Evolutionary conservation across 352 stramenopile genomes (phyloP).

Genomic region (Phytophthora melonis): DNA sequence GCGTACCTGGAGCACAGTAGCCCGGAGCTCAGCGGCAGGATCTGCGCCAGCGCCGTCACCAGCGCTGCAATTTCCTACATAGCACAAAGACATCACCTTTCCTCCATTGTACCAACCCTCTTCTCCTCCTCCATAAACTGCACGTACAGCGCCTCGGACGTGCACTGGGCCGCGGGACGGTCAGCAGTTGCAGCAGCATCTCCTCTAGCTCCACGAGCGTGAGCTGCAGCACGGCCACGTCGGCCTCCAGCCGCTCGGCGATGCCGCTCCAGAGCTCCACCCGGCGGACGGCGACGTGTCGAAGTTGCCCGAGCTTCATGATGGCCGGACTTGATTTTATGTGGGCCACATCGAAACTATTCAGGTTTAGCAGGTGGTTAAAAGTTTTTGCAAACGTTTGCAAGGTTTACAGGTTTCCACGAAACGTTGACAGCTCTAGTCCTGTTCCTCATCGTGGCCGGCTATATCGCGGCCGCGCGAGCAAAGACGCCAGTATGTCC

Average conservation of each 20-base stretch:
- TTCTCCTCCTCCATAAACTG: too few relatives aligned
- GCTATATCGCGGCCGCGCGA: conserved; percentile 17
- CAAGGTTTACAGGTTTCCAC: too few relatives aligned
- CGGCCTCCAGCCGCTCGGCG: conserved; percentile 64
- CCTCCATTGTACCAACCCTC: too few relatives aligned
- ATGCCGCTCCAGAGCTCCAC: conserved; percentile 72
- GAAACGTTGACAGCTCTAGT: too few relatives aligned
- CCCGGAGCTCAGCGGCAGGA: conserved; percentile 74
- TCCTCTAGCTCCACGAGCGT: conserved; percentile 85
- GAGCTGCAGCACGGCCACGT: conserved; percentile 62
- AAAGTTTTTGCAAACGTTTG: too few relatives aligned
- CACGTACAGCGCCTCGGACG: conserved; percentile 69
- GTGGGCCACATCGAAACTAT: too few relatives aligned
- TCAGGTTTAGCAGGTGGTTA: too few relatives aligned
- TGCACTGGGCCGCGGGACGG: conserved; percentile 64
- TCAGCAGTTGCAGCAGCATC: conserved; percentile 77
- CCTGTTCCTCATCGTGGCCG: conserved; percentile 29
- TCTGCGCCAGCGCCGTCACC: conserved; percentile 60
- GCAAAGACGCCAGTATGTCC: conserved; percentile 7
- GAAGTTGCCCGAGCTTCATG: too few relatives aligned
- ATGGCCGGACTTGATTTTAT: too few relatives aligned
- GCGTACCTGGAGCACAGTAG: conserved; percentile 82
- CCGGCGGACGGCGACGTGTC: conserved; percentile 36
- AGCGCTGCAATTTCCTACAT: conserved; percentile 76
- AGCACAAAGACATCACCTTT: not conserved